A percentile compares a stretch with the other conserved stretches of the same genome.
These are phyloP conservation scores for Solanum okadae DNA, from an alignment of 257 asterid species.

Conservation along the genomic window DNA sequence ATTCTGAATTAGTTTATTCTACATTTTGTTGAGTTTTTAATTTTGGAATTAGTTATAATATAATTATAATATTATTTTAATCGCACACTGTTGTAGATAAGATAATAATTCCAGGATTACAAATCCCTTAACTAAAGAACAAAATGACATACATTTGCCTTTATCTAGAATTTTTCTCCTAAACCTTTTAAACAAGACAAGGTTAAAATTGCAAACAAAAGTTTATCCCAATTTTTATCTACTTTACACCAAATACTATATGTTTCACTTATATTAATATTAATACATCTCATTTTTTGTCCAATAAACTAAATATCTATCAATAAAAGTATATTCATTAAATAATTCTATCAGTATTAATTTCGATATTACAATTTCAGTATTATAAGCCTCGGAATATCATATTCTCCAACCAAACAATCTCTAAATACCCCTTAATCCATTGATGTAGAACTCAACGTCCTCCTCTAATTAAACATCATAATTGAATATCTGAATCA, in stretches of 20 bases:
- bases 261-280: too few relatives aligned
- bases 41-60: too few relatives aligned
- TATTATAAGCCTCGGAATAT: too few relatives aligned
- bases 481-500: too few relatives aligned
- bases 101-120: not conserved
- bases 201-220: not conserved
- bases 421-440: too few relatives aligned
- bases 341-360: too few relatives aligned
- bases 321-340: not conserved
- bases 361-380: rapidly evolving
- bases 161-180: not conserved
- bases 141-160: not conserved
- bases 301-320: not conserved
- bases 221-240: not conserved
- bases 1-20: too few relatives aligned
- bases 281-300: not conserved
- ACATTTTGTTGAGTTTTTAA: too few relatives aligned
- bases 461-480: not conserved
- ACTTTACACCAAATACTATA: not conserved
- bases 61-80: too few relatives aligned
- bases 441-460: too few relatives aligned
- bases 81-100: too few relatives aligned
- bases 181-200: not conserved
- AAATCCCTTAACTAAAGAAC: not conserved
- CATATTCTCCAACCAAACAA: too few relatives aligned